Evolutionary conservation across 441 rosid species (phyloP).

Genomic region (Mallotus japonicus): DNA sequence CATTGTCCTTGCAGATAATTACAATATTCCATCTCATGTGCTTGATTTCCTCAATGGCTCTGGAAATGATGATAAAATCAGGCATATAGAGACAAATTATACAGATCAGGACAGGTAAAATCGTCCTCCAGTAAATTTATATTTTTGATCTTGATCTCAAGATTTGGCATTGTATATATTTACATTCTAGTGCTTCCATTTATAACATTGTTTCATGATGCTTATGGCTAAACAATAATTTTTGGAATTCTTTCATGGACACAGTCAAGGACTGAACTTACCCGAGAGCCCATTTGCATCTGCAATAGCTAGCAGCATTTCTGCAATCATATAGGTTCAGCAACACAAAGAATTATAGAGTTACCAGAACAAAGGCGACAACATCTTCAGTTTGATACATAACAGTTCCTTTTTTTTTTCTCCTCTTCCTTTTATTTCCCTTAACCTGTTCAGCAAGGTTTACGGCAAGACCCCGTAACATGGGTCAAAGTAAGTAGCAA

Average conservation of each 20-base stretch:
- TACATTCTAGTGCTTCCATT: not conserved
- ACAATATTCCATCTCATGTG: slow-evolving; percentile 36
- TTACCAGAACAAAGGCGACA: slow-evolving; percentile 25
- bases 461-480: slow-evolving; percentile 25
- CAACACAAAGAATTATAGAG: slow-evolving; percentile 37
- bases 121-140: not conserved
- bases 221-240: not conserved
- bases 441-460: slow-evolving; percentile 16
- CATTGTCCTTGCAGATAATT: slow-evolving; percentile 29
- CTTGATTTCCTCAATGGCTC: slow-evolving; percentile 37
- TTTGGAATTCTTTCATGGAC: not conserved
- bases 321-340: slow-evolving; percentile 41
- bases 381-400: slow-evolving; percentile 25
- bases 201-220: no score
- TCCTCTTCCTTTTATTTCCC: not conserved
- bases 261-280: slow-evolving; percentile 49
- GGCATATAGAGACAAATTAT: slow-evolving; percentile 31
- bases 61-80: slow-evolving; percentile 26
- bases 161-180: not conserved
- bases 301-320: slow-evolving; percentile 40
- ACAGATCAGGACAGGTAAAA: slow-evolving; percentile 46
- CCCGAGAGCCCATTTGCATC: slow-evolving; percentile 62
- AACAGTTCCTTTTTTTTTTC: slow-evolving; percentile 8
- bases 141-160: not conserved
- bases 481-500: slow-evolving; percentile 29